Evolutionary conservation across 352 stramenopile species (phyloP).

Genomic region (Pythium aphanidermatum): DNA sequence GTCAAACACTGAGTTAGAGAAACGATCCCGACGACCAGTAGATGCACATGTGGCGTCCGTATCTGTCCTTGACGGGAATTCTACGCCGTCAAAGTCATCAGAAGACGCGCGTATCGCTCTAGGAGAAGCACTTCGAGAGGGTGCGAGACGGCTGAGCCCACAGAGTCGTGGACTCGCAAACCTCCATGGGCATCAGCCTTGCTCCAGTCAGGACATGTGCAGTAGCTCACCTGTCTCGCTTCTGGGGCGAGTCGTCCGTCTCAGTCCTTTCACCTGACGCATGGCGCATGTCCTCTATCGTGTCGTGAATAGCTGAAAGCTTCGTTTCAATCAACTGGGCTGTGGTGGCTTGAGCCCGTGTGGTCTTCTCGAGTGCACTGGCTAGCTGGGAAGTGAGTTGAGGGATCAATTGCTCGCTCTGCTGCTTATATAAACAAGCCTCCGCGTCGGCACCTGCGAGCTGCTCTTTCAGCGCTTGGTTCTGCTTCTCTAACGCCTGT

Average conservation of each 20-base stretch:
- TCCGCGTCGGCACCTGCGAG: slow-evolving; percentile 13
- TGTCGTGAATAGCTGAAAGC: slow-evolving; percentile 51
- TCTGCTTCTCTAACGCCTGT: slow-evolving; percentile 8
- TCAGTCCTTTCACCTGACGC: slow-evolving; percentile 41
- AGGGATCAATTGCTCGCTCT: slow-evolving; percentile 10
- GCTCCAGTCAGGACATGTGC: background rate
- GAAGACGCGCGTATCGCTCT: slow-evolving; percentile 40
- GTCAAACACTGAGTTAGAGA: too few relatives aligned
- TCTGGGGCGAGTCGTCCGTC: slow-evolving; percentile 43
- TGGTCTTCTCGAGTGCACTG: slow-evolving; percentile 30
- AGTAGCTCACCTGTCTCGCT: slow-evolving; percentile 34
- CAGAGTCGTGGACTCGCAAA: background rate
- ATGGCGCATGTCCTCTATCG: slow-evolving; percentile 51
- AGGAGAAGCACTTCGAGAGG: slow-evolving; percentile 7
- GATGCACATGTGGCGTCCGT: slow-evolving; percentile 86
- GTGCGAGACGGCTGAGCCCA: background rate
- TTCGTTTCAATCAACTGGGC: slow-evolving; percentile 45
- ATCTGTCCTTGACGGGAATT: slow-evolving; percentile 88
- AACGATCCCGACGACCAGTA: too few relatives aligned
- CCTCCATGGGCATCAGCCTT: slow-evolving; percentile 1
- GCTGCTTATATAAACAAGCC: slow-evolving; percentile 16
- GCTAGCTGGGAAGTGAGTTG: slow-evolving; percentile 3
- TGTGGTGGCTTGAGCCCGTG: slow-evolving; percentile 20
- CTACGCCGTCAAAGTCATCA: slow-evolving; percentile 86
- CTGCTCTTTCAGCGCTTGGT: slow-evolving; percentile 6